Base-by-base conservation (phyloP, 176 grass and related monocot genomes). In the Aegilops longissima region DNA sequence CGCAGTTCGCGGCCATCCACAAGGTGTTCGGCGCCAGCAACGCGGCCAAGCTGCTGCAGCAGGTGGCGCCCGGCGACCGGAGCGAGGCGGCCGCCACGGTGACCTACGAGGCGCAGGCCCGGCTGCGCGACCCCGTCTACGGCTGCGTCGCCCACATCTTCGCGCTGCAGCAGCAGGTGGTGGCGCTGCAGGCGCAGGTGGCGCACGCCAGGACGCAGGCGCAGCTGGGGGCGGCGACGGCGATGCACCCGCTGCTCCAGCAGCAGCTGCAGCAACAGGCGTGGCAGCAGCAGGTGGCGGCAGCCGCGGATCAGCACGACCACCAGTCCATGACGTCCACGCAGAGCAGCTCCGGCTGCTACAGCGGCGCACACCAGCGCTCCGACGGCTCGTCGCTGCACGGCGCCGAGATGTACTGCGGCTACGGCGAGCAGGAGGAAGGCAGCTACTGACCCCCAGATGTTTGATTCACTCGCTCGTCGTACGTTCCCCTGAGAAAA, bases 21-120 rank as follows among this genome's bases (percentile, higher is more conserved):
- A 91, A 94, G 91, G 96, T 98, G 51, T 98, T 98, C 71, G 96
- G 96, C 24, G 96, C 96, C 27, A 98, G 96, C 85, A 98, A 98
- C 81, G 93, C 94, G 20, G 94, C 96, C n/a, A 98, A 98, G 90
- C 87, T 98, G 80, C 92, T 98, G 61, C 87, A 91, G 90, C 93
- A 92, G 78, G 88, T 98, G 70, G 39, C 93, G 0, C 77, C 91
- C 0, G 78, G 45, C 23, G 92, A 98, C 81, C 92, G 93, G 21
- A 85, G 93, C 77, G 96, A 98, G 93, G 93, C 92, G 8, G 96
- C 96, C 9, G 90, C 92, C 36, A 94, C 92, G 20, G 89, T 98
- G 47, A 89, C 96, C 67, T 98, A 95, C 77, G 96, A 98, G 84
- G 96, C 93, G 35, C 96, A 95, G 84, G 93, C 96, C 5, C 58